Evolutionary conservation across 352 stramenopile species (phyloP).

Genomic region (Lagenidium giganteum): DNA sequence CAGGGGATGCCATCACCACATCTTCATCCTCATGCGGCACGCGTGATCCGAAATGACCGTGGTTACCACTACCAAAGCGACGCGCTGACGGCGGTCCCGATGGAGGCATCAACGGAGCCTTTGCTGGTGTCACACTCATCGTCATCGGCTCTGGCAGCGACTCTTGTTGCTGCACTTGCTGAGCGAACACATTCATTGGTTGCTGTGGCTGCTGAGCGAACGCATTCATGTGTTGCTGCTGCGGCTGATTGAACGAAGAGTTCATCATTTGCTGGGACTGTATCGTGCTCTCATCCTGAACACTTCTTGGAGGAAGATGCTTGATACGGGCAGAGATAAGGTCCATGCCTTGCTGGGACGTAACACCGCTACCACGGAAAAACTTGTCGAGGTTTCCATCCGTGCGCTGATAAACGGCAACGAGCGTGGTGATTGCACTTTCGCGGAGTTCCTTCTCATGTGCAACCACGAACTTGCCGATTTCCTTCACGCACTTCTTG

Average conservation of each 20-base stretch:
- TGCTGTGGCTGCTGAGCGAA: no score
- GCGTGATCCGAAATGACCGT: no score
- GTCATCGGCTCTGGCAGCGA: no score
- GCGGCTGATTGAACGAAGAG: slow-evolving; percentile 14
- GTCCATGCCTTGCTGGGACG: slow-evolving; percentile 59
- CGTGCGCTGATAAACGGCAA: slow-evolving; percentile 49
- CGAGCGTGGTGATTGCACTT: slow-evolving; percentile 46
- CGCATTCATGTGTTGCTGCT: no score
- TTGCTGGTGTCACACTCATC: no score
- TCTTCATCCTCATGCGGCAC: slow-evolving; percentile 27
- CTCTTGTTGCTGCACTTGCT: no score
- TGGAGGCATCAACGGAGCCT: slow-evolving; percentile 2
- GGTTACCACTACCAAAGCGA: neutral
- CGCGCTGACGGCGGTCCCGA: neutral
- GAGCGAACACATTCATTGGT: no score
- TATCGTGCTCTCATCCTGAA: slow-evolving; percentile 11
- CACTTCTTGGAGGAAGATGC: slow-evolving; percentile 34
- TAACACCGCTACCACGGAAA: slow-evolving; percentile 48
- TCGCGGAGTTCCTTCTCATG: slow-evolving; percentile 70
- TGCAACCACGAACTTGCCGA: slow-evolving; percentile 52
- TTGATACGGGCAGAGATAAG: slow-evolving; percentile 60
- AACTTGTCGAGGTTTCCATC: slow-evolving; percentile 62
- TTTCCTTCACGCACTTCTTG: slow-evolving; percentile 58
- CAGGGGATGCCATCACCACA: slow-evolving; percentile 29
- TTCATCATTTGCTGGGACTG: slow-evolving; percentile 4